Base-by-base conservation (phyloP, 345 rosid genomes). In the Adansonia digitata region DNA sequence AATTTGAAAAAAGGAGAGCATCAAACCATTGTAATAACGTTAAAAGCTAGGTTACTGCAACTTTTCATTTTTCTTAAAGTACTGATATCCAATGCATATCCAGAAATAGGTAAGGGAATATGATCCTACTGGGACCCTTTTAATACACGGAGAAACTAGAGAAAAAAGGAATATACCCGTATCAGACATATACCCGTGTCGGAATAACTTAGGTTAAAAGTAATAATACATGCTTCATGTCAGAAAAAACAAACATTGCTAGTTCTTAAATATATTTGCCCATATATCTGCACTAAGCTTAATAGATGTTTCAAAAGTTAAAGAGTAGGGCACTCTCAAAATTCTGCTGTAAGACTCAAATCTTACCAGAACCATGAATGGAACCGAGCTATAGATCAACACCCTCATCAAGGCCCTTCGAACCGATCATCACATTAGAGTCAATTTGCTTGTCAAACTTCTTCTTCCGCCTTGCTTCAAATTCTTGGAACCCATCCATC, bases 371-470 rank as follows among this genome's bases (percentile, higher is more conserved):
- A 49, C 12, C 24, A 2, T 26, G 24, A 42, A 63, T 42, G 65
- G 31, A 55, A n/a, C 18, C 20, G 34, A 17, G 51, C 80, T 80
- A 85, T 73, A 88, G 78, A 82, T 94, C 98, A 61, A 94, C 89
- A 64, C 98, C 98, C 76, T 89, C 94, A 56, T 94, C 98, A 15
- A 94, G 94, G 82, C 91, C 97, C 82, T 86, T 89, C 4, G 98
- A 94, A 81, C 97, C 69, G 46, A 94, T 94, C 97, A 94, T 92
- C 86, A 94, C 97, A 71, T 94, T 94, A 1, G 95, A 89, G 82
- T 94, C 98, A 20, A 94, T 94, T 76, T 94, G 98, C 83, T 94
- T 92, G 85, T 94, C 98, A 62, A 91, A 92, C 78, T 94, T 94
- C 86, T 82, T 91, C 88, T 87, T 94, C 79, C 98, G 88, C 87